Conservation (phyloP, 2,329 filamentous ascomycete species). For the Aureobasidium namibiae region DNA sequence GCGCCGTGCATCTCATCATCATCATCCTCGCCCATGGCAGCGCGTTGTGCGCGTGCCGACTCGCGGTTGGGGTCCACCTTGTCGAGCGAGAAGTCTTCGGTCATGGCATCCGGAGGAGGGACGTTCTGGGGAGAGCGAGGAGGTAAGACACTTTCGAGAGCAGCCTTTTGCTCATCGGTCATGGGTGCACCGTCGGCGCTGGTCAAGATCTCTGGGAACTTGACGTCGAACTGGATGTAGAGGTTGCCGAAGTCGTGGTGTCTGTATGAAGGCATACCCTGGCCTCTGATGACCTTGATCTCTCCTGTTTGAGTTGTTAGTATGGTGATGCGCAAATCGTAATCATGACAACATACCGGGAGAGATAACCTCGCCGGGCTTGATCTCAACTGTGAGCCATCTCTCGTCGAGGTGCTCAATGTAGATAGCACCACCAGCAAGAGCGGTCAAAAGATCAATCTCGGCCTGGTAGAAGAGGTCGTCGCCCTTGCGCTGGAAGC, state of each 20-base stretch:
- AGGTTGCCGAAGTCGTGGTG: constrained; percentile 95
- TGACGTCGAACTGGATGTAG: constrained; percentile 95
- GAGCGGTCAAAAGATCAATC: constrained; percentile 88
- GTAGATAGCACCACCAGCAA: constrained; percentile 83
- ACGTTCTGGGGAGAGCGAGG: constrained; percentile 54
- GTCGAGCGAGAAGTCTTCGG: constrained; percentile 79
- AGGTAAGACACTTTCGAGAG: constrained; percentile 79
- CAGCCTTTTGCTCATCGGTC: constrained; percentile 61
- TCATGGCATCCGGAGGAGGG: constrained; percentile 79
- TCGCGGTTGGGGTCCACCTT: constrained; percentile 64
- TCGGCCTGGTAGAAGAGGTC: constrained; percentile 92
- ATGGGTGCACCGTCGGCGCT: constrained; percentile 38
- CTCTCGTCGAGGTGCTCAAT: constrained; percentile 96
- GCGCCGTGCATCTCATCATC: constrained; percentile 52
- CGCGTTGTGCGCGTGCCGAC: constrained; percentile 50
- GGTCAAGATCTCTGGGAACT: constrained; percentile 63
- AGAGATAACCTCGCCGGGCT: constrained; percentile 88
- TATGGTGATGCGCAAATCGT: neutral
- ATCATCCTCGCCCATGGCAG: constrained; percentile 54
- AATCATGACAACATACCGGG: constrained; percentile 56
- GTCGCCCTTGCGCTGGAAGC: constrained; percentile 94
- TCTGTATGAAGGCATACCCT: constrained; percentile 93
- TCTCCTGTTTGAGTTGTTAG: constrained; percentile 50
- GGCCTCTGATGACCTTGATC: constrained; percentile 88
- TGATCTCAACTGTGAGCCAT: constrained; percentile 89